A percentile compares a stretch with the other conserved stretches of the same genome.
phyloP scores from a whole-genome alignment of 2,329 filamentous ascomycete species.

The Tolypocladium amazonense region DNA sequence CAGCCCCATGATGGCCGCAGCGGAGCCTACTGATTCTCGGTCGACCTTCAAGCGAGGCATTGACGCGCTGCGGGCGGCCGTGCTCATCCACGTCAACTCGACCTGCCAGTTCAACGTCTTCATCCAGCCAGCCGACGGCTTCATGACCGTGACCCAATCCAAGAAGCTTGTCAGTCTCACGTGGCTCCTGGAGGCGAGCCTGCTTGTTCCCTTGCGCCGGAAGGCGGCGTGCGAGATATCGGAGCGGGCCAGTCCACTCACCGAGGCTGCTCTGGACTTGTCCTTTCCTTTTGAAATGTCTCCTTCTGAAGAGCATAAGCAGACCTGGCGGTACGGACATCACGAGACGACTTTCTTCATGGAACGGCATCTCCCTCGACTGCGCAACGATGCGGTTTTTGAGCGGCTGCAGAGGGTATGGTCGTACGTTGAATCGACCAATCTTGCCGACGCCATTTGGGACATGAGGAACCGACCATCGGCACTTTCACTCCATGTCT shows the following conservation, averaged over 20 bases:
- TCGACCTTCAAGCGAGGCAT: no score
- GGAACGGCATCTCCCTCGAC: conserved; percentile 2
- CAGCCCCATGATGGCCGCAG: no score
- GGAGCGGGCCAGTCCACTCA: neutral
- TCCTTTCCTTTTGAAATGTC: neutral
- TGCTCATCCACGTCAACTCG: no score
- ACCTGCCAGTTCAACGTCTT: no score
- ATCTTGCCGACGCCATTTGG: neutral
- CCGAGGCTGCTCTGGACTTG: neutral
- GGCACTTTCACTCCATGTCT: conserved; percentile 1
- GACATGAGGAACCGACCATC: neutral
- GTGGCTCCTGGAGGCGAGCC: conserved; percentile 6
- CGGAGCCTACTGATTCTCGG: no score
- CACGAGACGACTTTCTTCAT: no score
- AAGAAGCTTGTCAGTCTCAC: conserved; percentile 6
- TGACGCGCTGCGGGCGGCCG: no score
- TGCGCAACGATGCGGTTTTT: neutral
- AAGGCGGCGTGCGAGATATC: neutral
- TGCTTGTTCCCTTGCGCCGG: conserved; percentile 2
- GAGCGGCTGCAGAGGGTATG: conserved; percentile 3
- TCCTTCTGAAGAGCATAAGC: no score
- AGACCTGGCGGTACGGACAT: no score
- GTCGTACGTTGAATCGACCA: neutral
- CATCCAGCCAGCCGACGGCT: no score
- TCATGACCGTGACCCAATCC: no score